Base-by-base conservation (phyloP, 176 grass and related monocot genomes). In the Chrysopogon serrulatus region DNA sequence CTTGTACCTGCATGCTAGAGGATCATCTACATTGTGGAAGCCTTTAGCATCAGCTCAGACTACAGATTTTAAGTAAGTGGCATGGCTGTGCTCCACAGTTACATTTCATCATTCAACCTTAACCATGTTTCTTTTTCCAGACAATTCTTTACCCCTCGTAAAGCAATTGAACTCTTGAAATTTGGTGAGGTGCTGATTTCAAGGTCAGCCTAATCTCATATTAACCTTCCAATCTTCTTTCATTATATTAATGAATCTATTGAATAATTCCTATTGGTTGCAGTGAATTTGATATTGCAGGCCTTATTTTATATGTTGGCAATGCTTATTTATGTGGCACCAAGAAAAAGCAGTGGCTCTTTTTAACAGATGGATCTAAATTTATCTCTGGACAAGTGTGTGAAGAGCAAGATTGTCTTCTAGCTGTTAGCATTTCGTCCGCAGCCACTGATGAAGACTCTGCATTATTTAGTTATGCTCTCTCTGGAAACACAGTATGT, bases 251-350 rank as follows among this genome's bases (percentile, higher is more conserved):
- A 61, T 77, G 62, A 69, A 47, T 62, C 41, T 86, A 31, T 37
- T 57, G 42, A 86, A 45, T 59, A 51, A 11, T 30, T 67, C 62
- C 63, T 91, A 21, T 84, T 78, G 84, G 16, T 83, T 93, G 79
- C 79, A 98, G 96, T 86, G 96, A 95, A 85, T 98, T 98, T 81
- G 93, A 98, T 78, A 74, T 95, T 86, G 91, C 89, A 88, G 93
- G 90, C 51, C 32, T 92, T 69, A 77, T 98, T 74, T 85, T 98
- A 53, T 81, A 95, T 81, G 91, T 95, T 30, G 96, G 91, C 23
- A 84, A 93, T 70, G 37, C 80, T 88, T 93, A 95, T 86, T 76
- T 88, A 82, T 95, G 80, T 49, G 69, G 77, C 72, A 77, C 62
- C 77, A 89, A 93, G 84, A 93, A 95, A 86, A 95, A 77, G 83